Conservation (phyloP, 805 yeast genomes). For the Yarrowia sp. region DNA sequence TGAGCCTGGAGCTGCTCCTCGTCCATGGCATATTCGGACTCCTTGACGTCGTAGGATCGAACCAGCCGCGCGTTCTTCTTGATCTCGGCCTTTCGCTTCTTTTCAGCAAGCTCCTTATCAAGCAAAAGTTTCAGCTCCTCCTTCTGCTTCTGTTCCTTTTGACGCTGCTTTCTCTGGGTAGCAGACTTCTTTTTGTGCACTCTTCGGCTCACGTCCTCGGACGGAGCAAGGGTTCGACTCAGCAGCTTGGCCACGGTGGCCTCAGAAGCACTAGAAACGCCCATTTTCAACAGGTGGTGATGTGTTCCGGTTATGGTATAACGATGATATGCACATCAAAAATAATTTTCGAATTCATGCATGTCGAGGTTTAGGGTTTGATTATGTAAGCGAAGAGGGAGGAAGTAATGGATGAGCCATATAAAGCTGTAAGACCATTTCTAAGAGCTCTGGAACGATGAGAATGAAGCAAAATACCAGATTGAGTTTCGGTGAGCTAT, state of each 20-base stretch:
- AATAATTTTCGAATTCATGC: slow-evolving; percentile 31
- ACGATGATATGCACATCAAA: slow-evolving; percentile 6
- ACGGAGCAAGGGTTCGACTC: slow-evolving; percentile 28
- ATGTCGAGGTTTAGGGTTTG: slow-evolving; percentile 23
- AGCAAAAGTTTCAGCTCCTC: slow-evolving; percentile 23
- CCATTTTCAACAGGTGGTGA: neutral
- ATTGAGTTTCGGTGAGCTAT: too few relatives aligned
- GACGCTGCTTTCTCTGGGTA: slow-evolving; percentile 31
- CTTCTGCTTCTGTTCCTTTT: slow-evolving; percentile 17
- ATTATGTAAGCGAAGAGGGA: neutral
- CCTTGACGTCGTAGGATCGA: slow-evolving; percentile 21
- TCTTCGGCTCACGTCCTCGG: slow-evolving; percentile 25
- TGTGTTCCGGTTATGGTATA: neutral
- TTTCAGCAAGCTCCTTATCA: slow-evolving; percentile 26
- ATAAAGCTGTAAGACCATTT: too few relatives aligned
- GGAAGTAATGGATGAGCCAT: too few relatives aligned
- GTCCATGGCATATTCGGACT: slow-evolving; percentile 34
- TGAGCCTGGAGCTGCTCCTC: slow-evolving; percentile 27
- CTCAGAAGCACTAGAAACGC: slow-evolving; percentile 35
- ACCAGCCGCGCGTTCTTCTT: slow-evolving; percentile 21
- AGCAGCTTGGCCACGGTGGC: slow-evolving; percentile 36
- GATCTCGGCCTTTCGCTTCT: slow-evolving; percentile 25
- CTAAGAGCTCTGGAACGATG: too few relatives aligned
- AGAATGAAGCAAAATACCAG: too few relatives aligned
- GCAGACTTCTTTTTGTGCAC: slow-evolving; percentile 37